Percentiles rank a stretch among this genome's conserved stretches.
These are phyloP conservation scores for Deinandra increscens DNA, from an alignment of 129 eudicot species.

Conservation along the genomic window DNA sequence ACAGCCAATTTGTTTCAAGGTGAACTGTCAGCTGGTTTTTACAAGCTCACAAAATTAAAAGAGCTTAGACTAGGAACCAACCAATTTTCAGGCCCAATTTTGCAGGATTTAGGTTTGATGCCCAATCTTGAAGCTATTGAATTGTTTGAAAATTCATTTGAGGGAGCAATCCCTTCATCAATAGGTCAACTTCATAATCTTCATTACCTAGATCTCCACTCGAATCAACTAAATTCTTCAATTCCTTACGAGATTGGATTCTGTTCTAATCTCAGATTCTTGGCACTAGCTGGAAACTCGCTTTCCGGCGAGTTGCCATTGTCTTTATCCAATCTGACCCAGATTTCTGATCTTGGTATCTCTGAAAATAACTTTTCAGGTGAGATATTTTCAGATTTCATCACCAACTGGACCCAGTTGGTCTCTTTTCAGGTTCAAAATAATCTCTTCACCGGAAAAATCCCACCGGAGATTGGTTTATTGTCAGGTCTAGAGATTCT, in stretches of 20 bases:
- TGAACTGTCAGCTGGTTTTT: conserved; percentile 36
- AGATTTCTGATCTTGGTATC: conserved; percentile 44
- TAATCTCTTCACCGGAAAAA: conserved; percentile 49
- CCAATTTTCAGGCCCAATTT: conserved; percentile 50
- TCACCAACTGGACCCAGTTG: conserved; percentile 55
- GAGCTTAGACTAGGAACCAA: conserved; percentile 42
- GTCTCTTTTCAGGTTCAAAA: conserved; percentile 59
- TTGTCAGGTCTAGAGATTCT: conserved; percentile 47
- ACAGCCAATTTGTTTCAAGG: conserved; percentile 54
- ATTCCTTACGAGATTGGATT: conserved; percentile 67
- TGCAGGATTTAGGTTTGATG: conserved; percentile 37
- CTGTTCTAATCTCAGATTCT: conserved; percentile 50
- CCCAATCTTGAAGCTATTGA: conserved; percentile 48
- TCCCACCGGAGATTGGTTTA: conserved; percentile 59
- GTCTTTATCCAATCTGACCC: conserved; percentile 54
- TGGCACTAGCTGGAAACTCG: conserved; percentile 58
- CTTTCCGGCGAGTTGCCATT: conserved; percentile 57
- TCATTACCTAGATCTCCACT: conserved; percentile 39
- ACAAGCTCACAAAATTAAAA: conserved; percentile 45
- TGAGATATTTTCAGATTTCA: conserved; percentile 43
- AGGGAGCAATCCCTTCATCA: conserved; percentile 61
- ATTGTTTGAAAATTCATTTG: conserved; percentile 41
- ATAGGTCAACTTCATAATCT: conserved; percentile 59
- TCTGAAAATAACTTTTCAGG: conserved; percentile 68
- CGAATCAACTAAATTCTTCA: conserved; percentile 47